Base-by-base conservation (phyloP, 371 early-diverging fungal genomes). In the Zancudomyces culisetae region DNA sequence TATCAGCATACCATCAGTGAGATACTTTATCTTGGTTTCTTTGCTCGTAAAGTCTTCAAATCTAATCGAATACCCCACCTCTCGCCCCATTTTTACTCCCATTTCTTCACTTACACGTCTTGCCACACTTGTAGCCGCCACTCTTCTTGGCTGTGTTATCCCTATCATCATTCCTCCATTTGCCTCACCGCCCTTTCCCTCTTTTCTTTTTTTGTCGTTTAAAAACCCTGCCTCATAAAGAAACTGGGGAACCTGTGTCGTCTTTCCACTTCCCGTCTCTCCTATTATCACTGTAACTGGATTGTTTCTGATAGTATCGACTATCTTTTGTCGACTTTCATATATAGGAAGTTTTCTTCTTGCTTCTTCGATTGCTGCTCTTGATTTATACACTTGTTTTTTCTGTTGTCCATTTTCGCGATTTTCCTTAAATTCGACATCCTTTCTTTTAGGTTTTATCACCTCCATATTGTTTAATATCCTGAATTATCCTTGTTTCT, bases 1-100 rank as follows among this genome's bases (percentile, higher is more conserved):
- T 22, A 98, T 60, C 43, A 99, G 74, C 80, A 98, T 87, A 61
- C 99, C 99, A 63, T 99, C 99, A 0, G 99, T 99, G 66, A 98
- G 70, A 66, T 90, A 95, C 69, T 90, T 89, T 49, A 99, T 80
- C 56, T 78, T 62, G 0, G 99, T 98, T 18, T 73, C 61, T 12
- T 66, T 66, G n/a, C 79, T 79, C 1, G 91, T 82, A 6, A 73
- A 80, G 54, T 93, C 91, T 45, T 98, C 97, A 62, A 98, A 98
- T 59, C 97, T 81, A 26, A 99, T 89, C 1, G 87, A 84, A 66
- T 98, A 95, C 27, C 95, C 94, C 26, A 89, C 87, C 61, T 74
- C 51, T 3, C 42, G 69, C 6, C 97, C 94, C 22, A 94, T 59
- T 20, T 71, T 66, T 4, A 79, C 78, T 24, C 83, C 83, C 22